These are phyloP conservation scores for Isatis tinctoria DNA, from an alignment of 345 rosid genomes.

Conservation along the genomic window DNA sequence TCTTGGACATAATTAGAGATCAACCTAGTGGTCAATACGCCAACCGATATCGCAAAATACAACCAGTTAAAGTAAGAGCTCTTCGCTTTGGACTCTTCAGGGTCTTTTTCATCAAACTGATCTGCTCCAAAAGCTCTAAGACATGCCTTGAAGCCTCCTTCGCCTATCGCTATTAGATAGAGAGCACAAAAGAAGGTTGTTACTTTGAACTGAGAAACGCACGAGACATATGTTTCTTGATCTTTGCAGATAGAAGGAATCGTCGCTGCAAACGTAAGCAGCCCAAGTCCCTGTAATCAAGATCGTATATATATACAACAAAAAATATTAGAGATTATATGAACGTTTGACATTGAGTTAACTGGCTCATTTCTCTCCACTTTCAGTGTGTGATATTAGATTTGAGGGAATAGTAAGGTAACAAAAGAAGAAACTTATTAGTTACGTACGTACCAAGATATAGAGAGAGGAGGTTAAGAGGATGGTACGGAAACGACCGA, in stretches of 20 bases:
- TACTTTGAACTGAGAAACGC: slow-evolving; percentile 34
- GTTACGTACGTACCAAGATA: slow-evolving; percentile 12
- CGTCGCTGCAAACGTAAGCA: slow-evolving; percentile 56
- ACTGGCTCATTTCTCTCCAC: neutral
- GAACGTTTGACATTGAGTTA: too few relatives aligned
- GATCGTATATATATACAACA: neutral
- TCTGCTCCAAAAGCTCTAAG: slow-evolving; percentile 32
- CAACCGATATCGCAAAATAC: slow-evolving; percentile 13
- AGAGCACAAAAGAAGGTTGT: slow-evolving; percentile 19
- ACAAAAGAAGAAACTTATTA: neutral
- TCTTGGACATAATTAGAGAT: slow-evolving; percentile 16
- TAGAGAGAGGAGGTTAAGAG: slow-evolving; percentile 35
- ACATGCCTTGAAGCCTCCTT: slow-evolving; percentile 28
- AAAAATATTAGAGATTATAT: neutral
- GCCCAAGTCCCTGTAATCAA: slow-evolving; percentile 42
- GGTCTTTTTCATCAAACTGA: slow-evolving; percentile 32
- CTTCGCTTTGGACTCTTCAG: slow-evolving; percentile 21
- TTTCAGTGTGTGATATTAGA: neutral
- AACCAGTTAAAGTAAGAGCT: slow-evolving; percentile 28
- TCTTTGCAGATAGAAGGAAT: slow-evolving; percentile 34
- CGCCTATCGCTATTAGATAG: slow-evolving; percentile 23
- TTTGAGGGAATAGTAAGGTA: neutral
- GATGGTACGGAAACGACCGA: slow-evolving; percentile 49
- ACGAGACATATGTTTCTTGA: slow-evolving; percentile 14
- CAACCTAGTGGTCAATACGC: slow-evolving; percentile 3